These are phyloP conservation scores for Lathyrus aphaca DNA, from an alignment of 306 rosid species.

Conservation along the genomic window DNA sequence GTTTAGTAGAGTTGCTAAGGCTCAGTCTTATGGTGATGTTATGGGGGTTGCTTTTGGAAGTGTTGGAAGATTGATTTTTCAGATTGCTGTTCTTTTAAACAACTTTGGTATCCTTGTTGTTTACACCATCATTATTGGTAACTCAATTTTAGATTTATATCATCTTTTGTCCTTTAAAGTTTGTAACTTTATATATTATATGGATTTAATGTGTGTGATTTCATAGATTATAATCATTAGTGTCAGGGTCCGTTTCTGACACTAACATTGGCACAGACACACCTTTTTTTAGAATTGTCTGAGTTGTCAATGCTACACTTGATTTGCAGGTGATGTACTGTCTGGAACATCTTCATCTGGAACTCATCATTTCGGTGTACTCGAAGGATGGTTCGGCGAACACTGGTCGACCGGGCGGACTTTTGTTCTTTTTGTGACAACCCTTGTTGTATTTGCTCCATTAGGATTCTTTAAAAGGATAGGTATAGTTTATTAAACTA, in stretches of 20 bases:
- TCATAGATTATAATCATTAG: neutral
- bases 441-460: constrained; percentile 63
- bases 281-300: no score
- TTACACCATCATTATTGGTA: constrained; percentile 72
- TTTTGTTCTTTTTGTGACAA: constrained; percentile 57
- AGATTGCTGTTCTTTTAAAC: constrained; percentile 56
- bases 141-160: neutral
- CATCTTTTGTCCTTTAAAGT: neutral
- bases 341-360: constrained; percentile 72
- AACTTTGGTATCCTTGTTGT: constrained; percentile 70
- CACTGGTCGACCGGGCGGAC: constrained; percentile 64
- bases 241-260: no score
- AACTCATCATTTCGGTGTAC: constrained; percentile 62
- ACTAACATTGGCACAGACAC: no score
- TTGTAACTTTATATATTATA: neutral
- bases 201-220: neutral
- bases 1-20: constrained; percentile 55
- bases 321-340: constrained; percentile 63
- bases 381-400: constrained; percentile 81
- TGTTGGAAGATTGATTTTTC: constrained; percentile 50
- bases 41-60: constrained; percentile 64
- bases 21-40: constrained; percentile 47
- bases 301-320: neutral
- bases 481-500: no score
- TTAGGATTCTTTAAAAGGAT: constrained; percentile 62